Percentiles rank a stretch among this genome's conserved stretches.
phyloP scores from a whole-genome alignment of 1,284 basidiomycete genomes.

The Ganoderma sinense region DNA sequence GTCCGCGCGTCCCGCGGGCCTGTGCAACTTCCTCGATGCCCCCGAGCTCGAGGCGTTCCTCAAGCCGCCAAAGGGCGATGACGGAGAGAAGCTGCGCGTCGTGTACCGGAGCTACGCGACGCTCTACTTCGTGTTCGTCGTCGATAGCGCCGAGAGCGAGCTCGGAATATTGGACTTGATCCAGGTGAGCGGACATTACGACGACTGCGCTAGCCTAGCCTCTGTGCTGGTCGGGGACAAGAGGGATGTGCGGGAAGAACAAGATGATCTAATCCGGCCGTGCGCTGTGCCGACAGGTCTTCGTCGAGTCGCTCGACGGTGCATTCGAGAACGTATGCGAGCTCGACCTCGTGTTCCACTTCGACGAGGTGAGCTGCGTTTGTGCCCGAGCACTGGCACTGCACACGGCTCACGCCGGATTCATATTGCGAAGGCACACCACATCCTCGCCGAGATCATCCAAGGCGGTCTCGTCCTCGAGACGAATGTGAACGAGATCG shows the following conservation, averaged over 20 bases:
- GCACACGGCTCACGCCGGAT: neutral
- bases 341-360: constrained; percentile 98
- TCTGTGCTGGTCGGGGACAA: neutral
- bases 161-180: constrained; percentile 96
- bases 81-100: constrained; percentile 72
- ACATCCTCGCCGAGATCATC: constrained; percentile 94
- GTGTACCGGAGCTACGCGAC: constrained; percentile 93
- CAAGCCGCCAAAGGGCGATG: constrained; percentile 53
- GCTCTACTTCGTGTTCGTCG: constrained; percentile 96
- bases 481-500: constrained; percentile 95
- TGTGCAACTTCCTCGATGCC: constrained; percentile 95
- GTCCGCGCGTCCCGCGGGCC: constrained; percentile 73
- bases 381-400: neutral
- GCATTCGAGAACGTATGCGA: constrained; percentile 99
- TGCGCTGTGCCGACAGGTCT: constrained; percentile 66
- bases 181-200: constrained; percentile 67
- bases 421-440: constrained; percentile 74
- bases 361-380: constrained; percentile 80
- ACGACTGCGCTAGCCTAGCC: too few relatives aligned
- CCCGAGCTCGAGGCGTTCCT: constrained; percentile 86
- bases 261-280: neutral
- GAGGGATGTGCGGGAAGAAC: neutral
- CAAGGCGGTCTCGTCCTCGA: constrained; percentile 98
- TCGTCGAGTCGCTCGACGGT: constrained; percentile 95
- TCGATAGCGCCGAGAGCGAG: constrained; percentile 95